Evolutionary conservation across 805 yeast species (phyloP), one percentile per base, ranked within the genome.

Genomic region (Myxozyma neglecta): DNA sequence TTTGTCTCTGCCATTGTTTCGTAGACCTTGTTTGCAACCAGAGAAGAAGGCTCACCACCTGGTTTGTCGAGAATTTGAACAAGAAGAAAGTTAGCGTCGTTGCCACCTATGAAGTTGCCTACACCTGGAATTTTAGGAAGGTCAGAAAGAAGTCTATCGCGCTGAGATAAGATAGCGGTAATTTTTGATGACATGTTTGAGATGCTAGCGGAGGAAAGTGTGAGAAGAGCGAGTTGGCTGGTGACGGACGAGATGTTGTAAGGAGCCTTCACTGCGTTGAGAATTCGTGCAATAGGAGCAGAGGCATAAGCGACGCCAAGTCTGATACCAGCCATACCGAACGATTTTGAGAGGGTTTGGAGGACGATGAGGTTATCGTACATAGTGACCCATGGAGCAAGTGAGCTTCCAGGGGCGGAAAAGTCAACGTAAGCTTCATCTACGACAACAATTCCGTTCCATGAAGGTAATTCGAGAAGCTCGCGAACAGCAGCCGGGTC

Each of bases 361-460:
- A 92, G 77, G 11, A 90, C 97, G 16, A 89, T 91, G 56, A 94
- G 77, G 70, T 91, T 89, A 34, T 92, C 92, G 74, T 86, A 85
- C 70, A 86, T 81, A 73, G 85, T 90, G 1, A 91, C 98, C 64
- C 88, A 77, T 0, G 96, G 88, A 9, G 91, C 81, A 68, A 86
- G 73, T 0, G 97, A 89, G 8, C 88, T 81, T 11, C 88, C 89
- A 18, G 76, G 68, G 24, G 85, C 80, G 3, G 90, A 73, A 73
- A 94, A 94, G 73, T 94, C 99, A 56, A 94, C 83, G 73, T 94
- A 94, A 0, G 99, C 99, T 75, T 94, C 99, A 75, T 94, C 99
- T 2, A 71, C 74, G 16, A 93, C 87, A 7, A 94, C 83, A 34
- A 92, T 75, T 5, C 96, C 96, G 68, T 86, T 85, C 86, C 90